Evolutionary conservation across 495 filamentous ascomycete species (phyloP).

Genomic region (Staphylotrichum longicolle): DNA sequence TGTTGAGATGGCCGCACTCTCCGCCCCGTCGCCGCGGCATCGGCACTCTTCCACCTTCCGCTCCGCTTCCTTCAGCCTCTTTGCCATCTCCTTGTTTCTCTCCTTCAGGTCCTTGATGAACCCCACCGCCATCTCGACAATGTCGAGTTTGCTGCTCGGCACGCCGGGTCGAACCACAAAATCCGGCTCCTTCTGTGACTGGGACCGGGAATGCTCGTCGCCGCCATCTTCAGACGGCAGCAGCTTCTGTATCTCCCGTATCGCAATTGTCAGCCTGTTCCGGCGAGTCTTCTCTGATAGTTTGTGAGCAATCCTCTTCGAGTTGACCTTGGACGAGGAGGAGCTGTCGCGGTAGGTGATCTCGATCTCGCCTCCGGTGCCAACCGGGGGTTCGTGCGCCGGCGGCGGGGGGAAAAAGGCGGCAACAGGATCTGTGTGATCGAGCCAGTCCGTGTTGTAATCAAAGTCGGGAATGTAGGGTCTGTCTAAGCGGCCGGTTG

Average conservation of each 20-base stretch:
- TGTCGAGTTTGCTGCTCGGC: slow-evolving; percentile 34
- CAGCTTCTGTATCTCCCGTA: slow-evolving; percentile 37
- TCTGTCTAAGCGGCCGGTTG: background rate
- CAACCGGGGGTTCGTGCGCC: slow-evolving; percentile 1
- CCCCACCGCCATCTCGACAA: slow-evolving; percentile 35
- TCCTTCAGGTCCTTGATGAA: slow-evolving; percentile 31
- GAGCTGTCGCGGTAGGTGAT: slow-evolving; percentile 17
- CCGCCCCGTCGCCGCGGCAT: background rate
- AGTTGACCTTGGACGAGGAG: slow-evolving; percentile 23
- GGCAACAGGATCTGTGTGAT: background rate
- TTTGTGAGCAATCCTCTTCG: slow-evolving; percentile 35
- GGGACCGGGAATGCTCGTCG: background rate
- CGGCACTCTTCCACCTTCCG: slow-evolving; percentile 14
- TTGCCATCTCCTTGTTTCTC: slow-evolving; percentile 29
- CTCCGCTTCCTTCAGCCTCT: slow-evolving; percentile 28
- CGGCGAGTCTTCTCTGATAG: slow-evolving; percentile 36
- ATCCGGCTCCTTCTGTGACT: slow-evolving; percentile 4
- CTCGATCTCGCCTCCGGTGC: slow-evolving; percentile 3
- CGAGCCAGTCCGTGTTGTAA: slow-evolving; percentile 14
- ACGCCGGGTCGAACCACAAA: slow-evolving; percentile 17
- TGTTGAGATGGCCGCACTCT: background rate
- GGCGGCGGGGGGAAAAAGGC: slow-evolving; percentile 12
- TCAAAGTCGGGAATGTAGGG: slow-evolving; percentile 6
- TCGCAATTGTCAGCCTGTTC: slow-evolving; percentile 33
- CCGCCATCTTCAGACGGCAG: slow-evolving; percentile 20